phyloP scores from a whole-genome alignment of 148 eudicot genomes.

The Diospyros kaki region DNA sequence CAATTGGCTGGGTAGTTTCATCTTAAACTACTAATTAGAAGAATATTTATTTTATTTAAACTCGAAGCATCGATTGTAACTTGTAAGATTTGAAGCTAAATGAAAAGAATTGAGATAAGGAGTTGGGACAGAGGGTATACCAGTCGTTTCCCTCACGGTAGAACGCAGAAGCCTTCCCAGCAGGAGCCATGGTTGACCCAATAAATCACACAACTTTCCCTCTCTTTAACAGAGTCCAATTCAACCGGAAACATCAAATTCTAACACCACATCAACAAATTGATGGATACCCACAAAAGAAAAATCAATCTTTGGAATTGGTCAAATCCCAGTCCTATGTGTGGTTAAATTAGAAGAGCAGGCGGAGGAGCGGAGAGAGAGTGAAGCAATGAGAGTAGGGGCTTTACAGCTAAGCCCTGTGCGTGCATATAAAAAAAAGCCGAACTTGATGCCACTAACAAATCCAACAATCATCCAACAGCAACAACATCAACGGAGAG shows the following conservation, averaged over 20 bases:
- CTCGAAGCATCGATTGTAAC: background rate
- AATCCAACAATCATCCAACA: constrained; percentile 6
- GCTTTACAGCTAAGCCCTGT: constrained; percentile 18
- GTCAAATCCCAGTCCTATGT: background rate
- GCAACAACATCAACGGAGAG: background rate
- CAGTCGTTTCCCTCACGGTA: constrained; percentile 68
- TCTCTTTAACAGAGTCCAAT: constrained; percentile 3
- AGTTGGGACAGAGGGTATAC: constrained; percentile 33
- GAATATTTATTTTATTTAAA: background rate
- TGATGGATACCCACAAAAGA: background rate
- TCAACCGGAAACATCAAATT: constrained; percentile 18
- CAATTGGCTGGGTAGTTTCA: background rate
- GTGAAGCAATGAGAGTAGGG: background rate
- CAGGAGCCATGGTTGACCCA: constrained; percentile 51
- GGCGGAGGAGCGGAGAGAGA: background rate
- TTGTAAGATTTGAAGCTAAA: background rate
- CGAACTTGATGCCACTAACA: constrained; percentile 6
- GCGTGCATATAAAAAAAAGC: constrained; percentile 11
- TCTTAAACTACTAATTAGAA: background rate
- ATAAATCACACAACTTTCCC: constrained; percentile 5
- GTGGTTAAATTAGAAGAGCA: background rate
- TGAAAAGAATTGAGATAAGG: background rate
- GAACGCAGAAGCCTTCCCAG: constrained; percentile 58
- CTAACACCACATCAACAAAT: background rate
- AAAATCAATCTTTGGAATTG: constrained; percentile 9